These are phyloP conservation scores for Cucurbita maxima DNA, from an alignment of 306 rosid genomes.

Conservation along the genomic window DNA sequence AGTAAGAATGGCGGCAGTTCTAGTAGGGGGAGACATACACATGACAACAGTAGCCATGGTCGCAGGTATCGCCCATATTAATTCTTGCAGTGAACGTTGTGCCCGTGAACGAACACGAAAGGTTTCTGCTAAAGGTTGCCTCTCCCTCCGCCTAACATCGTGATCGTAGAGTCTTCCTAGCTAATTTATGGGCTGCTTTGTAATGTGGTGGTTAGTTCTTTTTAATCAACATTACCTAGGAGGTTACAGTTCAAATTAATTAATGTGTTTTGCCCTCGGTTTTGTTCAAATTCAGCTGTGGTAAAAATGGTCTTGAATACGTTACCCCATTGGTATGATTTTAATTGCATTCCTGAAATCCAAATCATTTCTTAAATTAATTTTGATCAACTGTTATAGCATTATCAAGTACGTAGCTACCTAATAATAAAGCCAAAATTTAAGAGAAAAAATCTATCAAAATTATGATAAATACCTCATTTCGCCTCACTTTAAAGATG, in stretches of 20 bases:
- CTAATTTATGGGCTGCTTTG: not conserved
- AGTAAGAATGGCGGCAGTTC: conserved; percentile 37
- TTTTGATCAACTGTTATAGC: too few relatives aligned
- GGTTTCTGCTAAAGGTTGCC: not conserved
- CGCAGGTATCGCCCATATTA: conserved; percentile 83
- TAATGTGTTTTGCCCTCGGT: not conserved
- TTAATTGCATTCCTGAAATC: too few relatives aligned
- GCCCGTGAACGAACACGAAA: not conserved
- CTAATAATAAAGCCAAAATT: too few relatives aligned
- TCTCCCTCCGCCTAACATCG: not conserved
- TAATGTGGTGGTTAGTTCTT: not conserved
- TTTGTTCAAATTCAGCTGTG: not conserved
- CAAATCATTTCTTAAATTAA: too few relatives aligned
- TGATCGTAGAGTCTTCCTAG: not conserved
- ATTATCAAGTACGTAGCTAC: too few relatives aligned
- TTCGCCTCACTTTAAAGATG: too few relatives aligned
- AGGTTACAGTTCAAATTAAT: conserved; percentile 1
- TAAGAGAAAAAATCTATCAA: too few relatives aligned
- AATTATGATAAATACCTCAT: too few relatives aligned
- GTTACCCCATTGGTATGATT: too few relatives aligned
- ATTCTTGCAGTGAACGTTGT: not conserved
- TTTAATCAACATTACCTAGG: not conserved
- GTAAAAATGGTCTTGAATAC: too few relatives aligned
- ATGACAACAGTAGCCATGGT: conserved; percentile 55
- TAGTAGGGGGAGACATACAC: conserved; percentile 49